Base-by-base conservation (phyloP, 2,329 filamentous ascomycete genomes). In the Whalleya microplaca region DNA sequence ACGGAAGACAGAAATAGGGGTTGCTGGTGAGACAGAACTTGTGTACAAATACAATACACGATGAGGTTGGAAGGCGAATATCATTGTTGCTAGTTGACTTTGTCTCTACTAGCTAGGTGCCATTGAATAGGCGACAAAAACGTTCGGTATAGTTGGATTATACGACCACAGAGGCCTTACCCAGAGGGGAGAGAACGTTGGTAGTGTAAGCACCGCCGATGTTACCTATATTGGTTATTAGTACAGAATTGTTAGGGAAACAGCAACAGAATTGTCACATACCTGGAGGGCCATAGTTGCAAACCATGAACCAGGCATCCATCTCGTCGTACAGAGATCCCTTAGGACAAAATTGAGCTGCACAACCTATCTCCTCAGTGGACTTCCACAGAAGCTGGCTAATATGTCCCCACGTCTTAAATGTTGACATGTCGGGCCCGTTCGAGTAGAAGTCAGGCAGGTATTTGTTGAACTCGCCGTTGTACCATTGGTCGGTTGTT, bases 401-500 rank as follows among this genome's bases (percentile, higher is more conserved):
- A 75, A 92, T 91, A 73, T 93, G 90, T 53, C 91, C 91, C 82
- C 84, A 92, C 3, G 70, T 64, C 51, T 86, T 77, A 72, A 92
- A 91, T 73, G 83, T 73, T 71, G 70, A 66, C 80, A 84, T 84
- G 68, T 83, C 74, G 21, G 90, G 88, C 70, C 78, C 80, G 56
- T 79, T 54, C 62, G 86, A 88, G 69, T 89, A 95, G 71, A 75
- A 79, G 51, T 76, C 73, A 27, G 70, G 67, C 56, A 80, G 80
- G 75, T 81, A 87, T 67, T 76, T 76, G 61, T 71, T 71, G 66
- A 89, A 78, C 75, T 96, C 92, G 67, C 84, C 84, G 73, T 95
- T 91, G 84, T 97, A 97, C 91, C 95, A 97, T 76, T 88, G 80
- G 72, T 94, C 84, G 68, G 87, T 91, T 71, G 94, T 87, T 64